A percentile compares a stretch with the other conserved stretches of the same genome.
Evolutionary conservation across 1,139 yeast genomes (phyloP).

Genomic region (Magnusiomyces clavatus): DNA sequence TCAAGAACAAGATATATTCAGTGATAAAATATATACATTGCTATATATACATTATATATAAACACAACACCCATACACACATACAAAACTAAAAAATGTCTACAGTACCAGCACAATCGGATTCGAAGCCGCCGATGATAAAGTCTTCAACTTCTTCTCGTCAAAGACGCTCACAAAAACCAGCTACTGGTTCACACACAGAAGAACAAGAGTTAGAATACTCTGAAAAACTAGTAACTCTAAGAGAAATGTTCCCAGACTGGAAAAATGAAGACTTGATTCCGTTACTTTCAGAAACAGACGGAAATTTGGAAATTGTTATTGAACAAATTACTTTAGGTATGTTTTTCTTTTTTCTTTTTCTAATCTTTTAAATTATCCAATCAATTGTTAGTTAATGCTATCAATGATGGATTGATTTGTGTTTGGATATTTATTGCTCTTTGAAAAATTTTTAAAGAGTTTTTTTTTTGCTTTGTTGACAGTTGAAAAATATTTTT

Average conservation of each 20-base stretch:
- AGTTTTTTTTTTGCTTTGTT: not conserved
- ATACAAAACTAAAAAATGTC: not conserved
- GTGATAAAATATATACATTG: not conserved
- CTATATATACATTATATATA: not conserved
- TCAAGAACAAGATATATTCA: not conserved
- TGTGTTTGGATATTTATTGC: too few relatives aligned
- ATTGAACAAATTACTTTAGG: conserved; percentile 86
- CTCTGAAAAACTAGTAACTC: conserved; percentile 44
- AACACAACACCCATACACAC: not conserved
- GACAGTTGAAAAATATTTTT: not conserved
- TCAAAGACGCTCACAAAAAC: conserved; percentile 12
- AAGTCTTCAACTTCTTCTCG: conserved; percentile 11
- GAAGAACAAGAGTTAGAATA: conserved; percentile 30
- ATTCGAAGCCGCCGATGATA: conserved; percentile 14
- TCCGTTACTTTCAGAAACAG: conserved; percentile 66
- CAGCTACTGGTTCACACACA: conserved; percentile 15
- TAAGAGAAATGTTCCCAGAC: conserved; percentile 86
- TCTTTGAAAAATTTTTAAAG: conserved; percentile 1
- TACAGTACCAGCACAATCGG: conserved; percentile 3
- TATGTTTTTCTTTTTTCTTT: conserved; percentile 8
- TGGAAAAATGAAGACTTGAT: conserved; percentile 86
- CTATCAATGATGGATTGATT: conserved; percentile 47
- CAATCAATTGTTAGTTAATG: conserved; percentile 43
- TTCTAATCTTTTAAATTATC: not conserved
- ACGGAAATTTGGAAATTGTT: conserved; percentile 66